phyloP scores from a whole-genome alignment of 2,329 filamentous ascomycete genomes.

The Mollisiaceae sp. region DNA sequence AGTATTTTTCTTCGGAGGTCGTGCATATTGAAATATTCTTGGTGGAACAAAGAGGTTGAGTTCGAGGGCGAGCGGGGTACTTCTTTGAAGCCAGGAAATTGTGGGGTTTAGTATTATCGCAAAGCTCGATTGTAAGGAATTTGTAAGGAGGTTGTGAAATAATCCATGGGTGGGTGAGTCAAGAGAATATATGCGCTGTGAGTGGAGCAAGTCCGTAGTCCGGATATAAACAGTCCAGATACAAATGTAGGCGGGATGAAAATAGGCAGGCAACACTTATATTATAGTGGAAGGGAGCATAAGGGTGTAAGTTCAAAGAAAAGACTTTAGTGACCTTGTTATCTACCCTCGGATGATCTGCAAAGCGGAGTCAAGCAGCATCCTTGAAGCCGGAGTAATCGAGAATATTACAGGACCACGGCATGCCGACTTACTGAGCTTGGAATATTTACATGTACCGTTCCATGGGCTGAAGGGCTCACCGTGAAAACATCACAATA shows the following conservation, averaged over 20 bases:
- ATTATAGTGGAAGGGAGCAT: background rate
- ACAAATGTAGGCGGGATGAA: background rate
- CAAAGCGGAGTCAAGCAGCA: background rate
- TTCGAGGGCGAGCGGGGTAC: slow-evolving; percentile 31
- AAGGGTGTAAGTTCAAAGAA: background rate
- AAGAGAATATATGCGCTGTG: slow-evolving; percentile 6
- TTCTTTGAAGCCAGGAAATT: background rate
- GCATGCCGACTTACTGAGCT: no score
- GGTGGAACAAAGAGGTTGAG: slow-evolving; percentile 6
- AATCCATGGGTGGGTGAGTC: slow-evolving; percentile 29
- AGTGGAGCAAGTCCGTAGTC: background rate
- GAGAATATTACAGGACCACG: background rate
- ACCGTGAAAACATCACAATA: no score
- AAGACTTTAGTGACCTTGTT: background rate
- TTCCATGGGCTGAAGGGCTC: no score
- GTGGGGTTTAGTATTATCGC: slow-evolving; percentile 26
- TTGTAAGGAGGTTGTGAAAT: slow-evolving; percentile 22
- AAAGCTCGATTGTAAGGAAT: slow-evolving; percentile 29
- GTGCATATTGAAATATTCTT: slow-evolving; percentile 46
- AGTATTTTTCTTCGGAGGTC: slow-evolving; percentile 57
- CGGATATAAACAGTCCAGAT: background rate
- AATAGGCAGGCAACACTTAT: background rate
- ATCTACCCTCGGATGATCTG: background rate
- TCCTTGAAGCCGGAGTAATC: background rate
- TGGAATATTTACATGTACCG: no score